Evolutionary conservation across 805 yeast species (phyloP).

Genomic region (Ogataea methylovora): DNA sequence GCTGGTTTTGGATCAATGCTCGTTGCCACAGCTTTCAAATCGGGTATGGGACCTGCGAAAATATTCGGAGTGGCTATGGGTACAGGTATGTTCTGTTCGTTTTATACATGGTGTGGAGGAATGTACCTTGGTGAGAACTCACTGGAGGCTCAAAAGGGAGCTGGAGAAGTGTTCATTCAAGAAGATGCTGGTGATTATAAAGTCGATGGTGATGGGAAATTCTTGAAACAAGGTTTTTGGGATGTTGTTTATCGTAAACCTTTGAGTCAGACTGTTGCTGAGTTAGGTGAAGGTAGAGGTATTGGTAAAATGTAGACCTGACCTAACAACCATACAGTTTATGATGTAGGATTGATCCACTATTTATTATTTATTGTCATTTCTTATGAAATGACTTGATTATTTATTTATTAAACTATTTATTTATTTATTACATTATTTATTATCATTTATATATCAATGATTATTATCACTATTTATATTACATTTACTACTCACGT

Average conservation of each 20-base stretch:
- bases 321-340: too few species aligned
- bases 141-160: not conserved
- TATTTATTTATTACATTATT: not conserved
- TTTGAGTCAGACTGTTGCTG: slow-evolving; percentile 67
- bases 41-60: slow-evolving; percentile 24
- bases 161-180: not conserved
- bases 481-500: too few species aligned
- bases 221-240: slow-evolving; percentile 59
- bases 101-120: slow-evolving; percentile 50
- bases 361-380: not conserved
- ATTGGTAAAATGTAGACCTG: slow-evolving; percentile 31
- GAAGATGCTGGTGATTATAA: not conserved
- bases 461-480: too few species aligned
- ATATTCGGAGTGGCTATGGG: slow-evolving; percentile 40
- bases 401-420: not conserved
- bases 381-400: not conserved
- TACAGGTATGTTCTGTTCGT: slow-evolving; percentile 36
- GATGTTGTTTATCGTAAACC: slow-evolving; percentile 78
- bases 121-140: slow-evolving; percentile 9
- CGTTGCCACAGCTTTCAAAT: slow-evolving; percentile 18
- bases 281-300: slow-evolving; percentile 65
- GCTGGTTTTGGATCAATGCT: slow-evolving; percentile 13
- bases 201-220: slow-evolving; percentile 6
- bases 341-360: not conserved
- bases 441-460: too few species aligned